Conservation (phyloP, 225 moss, liverwort and hornwort genomes). For the Bryoerythrophyllum caledonicum region DNA sequence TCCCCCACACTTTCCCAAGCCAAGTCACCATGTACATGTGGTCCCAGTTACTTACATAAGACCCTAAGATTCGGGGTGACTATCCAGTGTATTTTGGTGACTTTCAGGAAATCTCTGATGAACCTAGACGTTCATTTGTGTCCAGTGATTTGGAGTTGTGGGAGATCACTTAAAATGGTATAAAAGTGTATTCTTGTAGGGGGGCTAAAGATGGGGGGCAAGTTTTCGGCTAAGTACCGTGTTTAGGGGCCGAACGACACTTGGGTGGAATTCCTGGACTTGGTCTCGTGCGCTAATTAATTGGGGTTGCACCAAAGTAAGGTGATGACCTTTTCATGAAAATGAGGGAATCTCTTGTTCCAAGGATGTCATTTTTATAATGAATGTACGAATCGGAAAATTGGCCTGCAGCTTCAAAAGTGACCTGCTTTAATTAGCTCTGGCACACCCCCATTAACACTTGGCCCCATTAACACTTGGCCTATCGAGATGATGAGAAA, state of each 20-base stretch:
- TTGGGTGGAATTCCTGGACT: not conserved
- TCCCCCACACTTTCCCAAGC: too few relatives aligned
- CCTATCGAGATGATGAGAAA: too few relatives aligned
- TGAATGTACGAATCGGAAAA: not conserved
- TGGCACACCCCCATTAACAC: not conserved
- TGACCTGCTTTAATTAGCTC: slow-evolving; percentile 18
- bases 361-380: not conserved
- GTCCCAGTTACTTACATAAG: too few relatives aligned
- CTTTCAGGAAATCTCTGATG: too few relatives aligned
- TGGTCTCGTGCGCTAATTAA: not conserved
- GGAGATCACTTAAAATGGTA: not conserved
- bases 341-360: not conserved
- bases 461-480: not conserved
- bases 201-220: not conserved
- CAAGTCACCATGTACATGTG: too few relatives aligned
- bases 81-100: too few relatives aligned
- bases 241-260: not conserved
- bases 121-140: not conserved
- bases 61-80: too few relatives aligned
- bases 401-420: not conserved
- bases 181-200: slow-evolving; percentile 14
- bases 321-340: not conserved
- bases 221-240: not conserved
- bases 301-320: not conserved
- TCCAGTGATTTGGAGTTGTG: not conserved